These are phyloP conservation scores for Sporothrix euskadiensis DNA, from an alignment of 2,329 filamentous ascomycete species.

Conservation along the genomic window DNA sequence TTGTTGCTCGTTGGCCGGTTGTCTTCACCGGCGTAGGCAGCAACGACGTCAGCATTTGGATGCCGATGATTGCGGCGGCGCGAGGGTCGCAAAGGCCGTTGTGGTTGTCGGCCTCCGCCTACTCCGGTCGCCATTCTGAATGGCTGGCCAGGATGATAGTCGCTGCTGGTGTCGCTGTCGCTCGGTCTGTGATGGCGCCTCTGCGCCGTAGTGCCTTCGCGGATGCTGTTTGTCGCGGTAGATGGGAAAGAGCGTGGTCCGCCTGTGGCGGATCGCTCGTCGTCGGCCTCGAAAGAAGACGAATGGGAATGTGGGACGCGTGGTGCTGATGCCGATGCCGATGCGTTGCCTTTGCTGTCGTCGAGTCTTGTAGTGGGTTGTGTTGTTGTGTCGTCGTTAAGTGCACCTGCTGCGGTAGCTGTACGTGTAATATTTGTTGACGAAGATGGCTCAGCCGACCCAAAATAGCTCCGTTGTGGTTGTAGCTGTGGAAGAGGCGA, in stretches of 20 bases:
- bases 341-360: background rate
- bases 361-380: background rate
- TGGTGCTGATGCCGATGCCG: background rate
- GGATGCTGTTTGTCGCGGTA: conserved; percentile 20
- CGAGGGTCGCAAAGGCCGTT: conserved; percentile 37
- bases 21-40: conserved; percentile 78
- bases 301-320: conserved; percentile 59
- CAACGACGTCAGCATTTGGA: conserved; percentile 41
- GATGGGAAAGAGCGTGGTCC: conserved; percentile 30
- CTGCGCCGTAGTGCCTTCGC: background rate
- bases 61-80: conserved; percentile 42
- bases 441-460: conserved; percentile 31
- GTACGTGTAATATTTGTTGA: conserved; percentile 36
- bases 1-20: conserved; percentile 81
- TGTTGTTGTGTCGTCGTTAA: background rate
- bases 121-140: conserved; percentile 24
- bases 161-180: conserved; percentile 21
- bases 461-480: conserved; percentile 8
- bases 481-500: conserved; percentile 36
- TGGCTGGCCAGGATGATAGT: conserved; percentile 18
- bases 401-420: background rate
- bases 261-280: conserved; percentile 59
- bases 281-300: conserved; percentile 68
- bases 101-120: background rate
- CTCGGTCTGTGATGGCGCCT: background rate